Evolutionary conservation across 2,329 filamentous ascomycete genomes (phyloP), one percentile per base, ranked within the genome.

Genomic region (Gaeumannomyces tritici): DNA sequence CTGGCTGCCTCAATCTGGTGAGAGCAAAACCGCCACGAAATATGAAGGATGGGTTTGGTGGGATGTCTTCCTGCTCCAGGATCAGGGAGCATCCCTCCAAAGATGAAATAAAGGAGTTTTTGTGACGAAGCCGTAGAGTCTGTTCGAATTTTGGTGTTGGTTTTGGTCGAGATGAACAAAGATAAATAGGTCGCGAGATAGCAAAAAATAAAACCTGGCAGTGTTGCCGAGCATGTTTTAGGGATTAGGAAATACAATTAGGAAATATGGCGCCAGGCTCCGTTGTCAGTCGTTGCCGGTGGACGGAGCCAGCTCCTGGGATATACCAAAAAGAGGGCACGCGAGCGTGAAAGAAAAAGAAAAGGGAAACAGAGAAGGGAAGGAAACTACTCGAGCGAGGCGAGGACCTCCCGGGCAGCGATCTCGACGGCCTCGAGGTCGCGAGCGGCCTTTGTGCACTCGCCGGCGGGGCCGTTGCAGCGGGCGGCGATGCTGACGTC

Each of bases 351-450:
- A 47, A 2, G 42, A 11, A 24, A 8, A 51, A 51, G 42, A n/a
- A 47, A 8, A 51, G 42, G 6, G 11, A 8, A 51, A 51, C 21
- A n/a, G n/a, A 8, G 24, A 51, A 47, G 3, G 2, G 42, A 24
- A 9, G 21, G 21, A 24, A 5, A 21, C 29, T 61, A 61, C 60
- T 57, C 55, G 33, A 61, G 60, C 31, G 54, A 57, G 47, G 60
- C 65, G 12, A 74, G 59, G 51, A 74, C 69, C 62, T 63, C 60
- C 63, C 73, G 70, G 29, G 73, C 73, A 4, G 69, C 69, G 57
- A 69, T 67, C 67, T 71, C 68, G 63, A 75, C 71, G 68, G 69
- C 70, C 63, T 71, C 65, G 55, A 75, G 68, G 67, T 75, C 77
- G 74, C 77, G 74, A 67, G 66, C 69, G 68, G 60, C 64, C 65